Conservation (phyloP, 2,329 filamentous ascomycete species). For the Colletotrichum liaoningense region DNA sequence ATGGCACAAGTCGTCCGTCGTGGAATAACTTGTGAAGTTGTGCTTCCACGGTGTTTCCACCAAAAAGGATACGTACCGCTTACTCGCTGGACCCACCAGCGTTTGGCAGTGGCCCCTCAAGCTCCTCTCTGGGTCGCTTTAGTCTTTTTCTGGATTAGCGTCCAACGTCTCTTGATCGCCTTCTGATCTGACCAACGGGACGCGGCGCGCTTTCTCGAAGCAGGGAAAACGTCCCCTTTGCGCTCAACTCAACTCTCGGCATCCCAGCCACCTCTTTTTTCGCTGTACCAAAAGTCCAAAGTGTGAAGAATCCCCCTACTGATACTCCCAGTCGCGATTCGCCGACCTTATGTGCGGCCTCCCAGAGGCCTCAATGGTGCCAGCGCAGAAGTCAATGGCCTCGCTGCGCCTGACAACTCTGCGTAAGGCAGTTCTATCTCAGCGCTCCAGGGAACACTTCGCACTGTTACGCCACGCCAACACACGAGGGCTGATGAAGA, state of each 20-base stretch:
- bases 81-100: neutral
- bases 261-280: constrained; percentile 42
- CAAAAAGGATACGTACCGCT: neutral
- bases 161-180: constrained; percentile 10
- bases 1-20: constrained; percentile 17
- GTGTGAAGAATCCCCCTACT: neutral
- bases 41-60: constrained; percentile 19
- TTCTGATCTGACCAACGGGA: constrained; percentile 27
- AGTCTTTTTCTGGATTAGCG: neutral
- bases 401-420: neutral
- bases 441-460: neutral
- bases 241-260: constrained; percentile 1
- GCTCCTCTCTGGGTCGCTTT: neutral
- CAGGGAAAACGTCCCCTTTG: constrained; percentile 26
- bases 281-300: neutral
- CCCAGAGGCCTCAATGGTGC: constrained; percentile 31
- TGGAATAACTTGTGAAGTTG: constrained; percentile 22
- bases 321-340: constrained; percentile 8
- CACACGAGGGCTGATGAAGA: neutral
- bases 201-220: constrained; percentile 26
- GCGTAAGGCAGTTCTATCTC: neutral
- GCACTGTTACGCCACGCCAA: neutral
- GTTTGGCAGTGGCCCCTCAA: constrained; percentile 15
- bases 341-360: constrained; percentile 3
- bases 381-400: constrained; percentile 29